Percentiles rank a stretch among this genome's conserved stretches.
These are phyloP conservation scores for Rhizoclosmatium globosum DNA, from an alignment of 192 early-diverging fungal genomes.

Conservation along the genomic window DNA sequence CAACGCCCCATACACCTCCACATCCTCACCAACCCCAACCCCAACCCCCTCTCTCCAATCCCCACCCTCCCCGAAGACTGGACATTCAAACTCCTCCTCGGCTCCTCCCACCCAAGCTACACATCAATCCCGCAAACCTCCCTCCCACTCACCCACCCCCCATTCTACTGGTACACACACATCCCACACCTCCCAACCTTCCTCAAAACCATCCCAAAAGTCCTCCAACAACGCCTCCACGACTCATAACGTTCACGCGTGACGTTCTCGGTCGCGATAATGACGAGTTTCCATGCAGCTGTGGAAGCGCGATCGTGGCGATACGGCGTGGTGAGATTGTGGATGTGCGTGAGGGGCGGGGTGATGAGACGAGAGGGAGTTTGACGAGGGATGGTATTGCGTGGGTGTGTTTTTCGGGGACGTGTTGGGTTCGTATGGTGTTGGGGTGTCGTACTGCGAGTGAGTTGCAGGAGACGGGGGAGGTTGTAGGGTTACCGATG, in stretches of 20 bases:
- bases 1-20: background rate
- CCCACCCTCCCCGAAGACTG: background rate
- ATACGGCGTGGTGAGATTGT: too few species aligned
- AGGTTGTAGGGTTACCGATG: background rate
- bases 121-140: background rate
- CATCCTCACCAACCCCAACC: too few species aligned
- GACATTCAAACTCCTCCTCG: conserved; percentile 8
- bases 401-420: background rate
- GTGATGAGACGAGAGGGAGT: too few species aligned
- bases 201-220: conserved; percentile 18
- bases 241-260: too few species aligned
- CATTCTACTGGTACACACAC: conserved; percentile 25
- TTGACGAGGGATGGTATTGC: background rate
- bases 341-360: too few species aligned
- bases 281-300: too few species aligned
- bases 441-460: background rate
- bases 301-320: too few species aligned
- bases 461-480: conserved; percentile 23
- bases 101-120: background rate
- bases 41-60: too few species aligned
- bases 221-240: conserved; percentile 22
- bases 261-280: too few species aligned
- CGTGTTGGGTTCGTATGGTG: background rate
- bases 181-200: conserved; percentile 7
- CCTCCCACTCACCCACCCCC: background rate